Evolutionary conservation across 2,329 filamentous ascomycete genomes (phyloP).

Genomic region (Beauveria caledonica): DNA sequence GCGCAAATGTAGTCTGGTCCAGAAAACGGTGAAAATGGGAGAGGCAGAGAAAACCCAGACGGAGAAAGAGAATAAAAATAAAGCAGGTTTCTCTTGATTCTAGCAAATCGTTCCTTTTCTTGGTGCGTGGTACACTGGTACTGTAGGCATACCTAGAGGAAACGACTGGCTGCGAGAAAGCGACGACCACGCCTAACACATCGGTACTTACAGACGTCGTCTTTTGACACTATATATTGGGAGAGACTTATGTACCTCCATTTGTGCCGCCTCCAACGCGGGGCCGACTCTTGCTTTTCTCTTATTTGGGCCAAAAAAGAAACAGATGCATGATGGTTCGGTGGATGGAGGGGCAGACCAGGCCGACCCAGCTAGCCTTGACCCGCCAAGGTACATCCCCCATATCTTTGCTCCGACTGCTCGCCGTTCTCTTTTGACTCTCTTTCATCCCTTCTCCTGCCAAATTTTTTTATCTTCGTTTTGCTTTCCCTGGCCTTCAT

Average conservation of each 20-base stretch:
- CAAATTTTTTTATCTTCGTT: background rate
- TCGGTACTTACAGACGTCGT: background rate
- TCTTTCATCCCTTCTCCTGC: background rate
- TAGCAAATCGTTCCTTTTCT: too few species aligned
- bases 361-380: slow-evolving; percentile 2
- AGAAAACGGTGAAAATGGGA: too few species aligned
- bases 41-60: too few species aligned
- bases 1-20: too few species aligned
- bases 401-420: slow-evolving; percentile 8
- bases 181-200: too few species aligned
- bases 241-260: background rate
- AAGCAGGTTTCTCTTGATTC: too few species aligned
- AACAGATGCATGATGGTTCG: background rate
- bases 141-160: too few species aligned
- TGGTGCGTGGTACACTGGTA: too few species aligned
- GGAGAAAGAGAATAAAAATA: too few species aligned
- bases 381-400: slow-evolving; percentile 4
- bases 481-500: background rate
- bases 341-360: slow-evolving; percentile 7
- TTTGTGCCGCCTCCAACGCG: background rate
- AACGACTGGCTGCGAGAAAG: too few species aligned
- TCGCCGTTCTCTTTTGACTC: slow-evolving; percentile 3
- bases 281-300: background rate
- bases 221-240: background rate
- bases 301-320: background rate